Evolutionary conservation across 192 early-diverging fungal genomes (phyloP).

Genomic region (Thamnidium elegans): DNA sequence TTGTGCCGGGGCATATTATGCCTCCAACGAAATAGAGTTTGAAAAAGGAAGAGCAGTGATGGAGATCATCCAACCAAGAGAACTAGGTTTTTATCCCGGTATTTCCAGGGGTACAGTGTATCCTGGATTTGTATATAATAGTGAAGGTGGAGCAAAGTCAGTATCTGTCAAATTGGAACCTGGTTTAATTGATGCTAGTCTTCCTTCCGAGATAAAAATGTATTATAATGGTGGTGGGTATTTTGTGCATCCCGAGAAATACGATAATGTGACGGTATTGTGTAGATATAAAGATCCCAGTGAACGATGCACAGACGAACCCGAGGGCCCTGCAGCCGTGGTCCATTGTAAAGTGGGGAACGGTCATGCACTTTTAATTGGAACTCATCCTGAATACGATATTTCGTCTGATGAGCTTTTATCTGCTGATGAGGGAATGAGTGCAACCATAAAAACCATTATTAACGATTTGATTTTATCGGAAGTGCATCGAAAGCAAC

Average conservation of each 20-base stretch:
- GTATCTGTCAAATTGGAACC: constrained; percentile 48
- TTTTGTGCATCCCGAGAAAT: constrained; percentile 49
- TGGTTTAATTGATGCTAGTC: neutral
- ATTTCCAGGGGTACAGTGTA: constrained; percentile 70
- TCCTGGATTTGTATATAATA: constrained; percentile 84
- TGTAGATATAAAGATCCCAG: constrained; percentile 34
- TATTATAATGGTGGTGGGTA: constrained; percentile 78
- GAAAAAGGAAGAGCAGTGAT: constrained; percentile 58
- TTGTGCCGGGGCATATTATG: constrained; percentile 90
- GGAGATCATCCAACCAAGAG: constrained; percentile 71
- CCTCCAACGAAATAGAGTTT: constrained; percentile 69
- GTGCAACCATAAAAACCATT: constrained; percentile 41
- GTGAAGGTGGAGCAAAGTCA: constrained; percentile 68
- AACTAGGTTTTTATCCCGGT: constrained; percentile 70
- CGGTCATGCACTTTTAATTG: constrained; percentile 69
- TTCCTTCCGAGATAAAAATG: constrained; percentile 27
- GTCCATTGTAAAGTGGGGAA: constrained; percentile 66
- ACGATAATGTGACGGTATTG: constrained; percentile 34
- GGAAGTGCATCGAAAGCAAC: constrained; percentile 48
- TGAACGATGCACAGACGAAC: constrained; percentile 14
- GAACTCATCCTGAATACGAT: constrained; percentile 83
- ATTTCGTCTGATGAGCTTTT: constrained; percentile 50
- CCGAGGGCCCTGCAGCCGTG: constrained; percentile 52
- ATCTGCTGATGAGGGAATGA: constrained; percentile 49
- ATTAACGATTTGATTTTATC: constrained; percentile 46